Percentiles rank a stretch among this genome's conserved stretches.
phyloP scores from a whole-genome alignment of 495 filamentous ascomycete genomes.

The Lasiosphaeriaceae sp. region DNA sequence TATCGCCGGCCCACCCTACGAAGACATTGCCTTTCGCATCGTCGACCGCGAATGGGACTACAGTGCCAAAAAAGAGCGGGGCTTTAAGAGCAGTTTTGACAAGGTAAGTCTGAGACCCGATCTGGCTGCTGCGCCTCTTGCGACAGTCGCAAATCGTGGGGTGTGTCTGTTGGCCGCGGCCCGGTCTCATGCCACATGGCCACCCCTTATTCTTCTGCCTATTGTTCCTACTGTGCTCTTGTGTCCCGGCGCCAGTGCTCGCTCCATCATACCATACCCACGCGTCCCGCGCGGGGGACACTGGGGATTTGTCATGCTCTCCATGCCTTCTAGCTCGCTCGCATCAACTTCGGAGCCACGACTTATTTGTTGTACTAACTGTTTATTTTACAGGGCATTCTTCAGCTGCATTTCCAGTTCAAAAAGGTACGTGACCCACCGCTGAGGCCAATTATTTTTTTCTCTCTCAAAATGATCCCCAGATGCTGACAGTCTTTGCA shows the following conservation, averaged over 20 bases:
- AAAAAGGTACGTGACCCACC: conserved; percentile 58
- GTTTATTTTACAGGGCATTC: conserved; percentile 63
- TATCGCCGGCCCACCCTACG: conserved; percentile 91
- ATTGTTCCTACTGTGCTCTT: not conserved
- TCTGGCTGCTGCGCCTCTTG: conserved; percentile 5
- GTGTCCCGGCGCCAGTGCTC: not conserved
- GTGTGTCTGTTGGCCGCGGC: conserved; percentile 1
- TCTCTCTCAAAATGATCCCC: not conserved
- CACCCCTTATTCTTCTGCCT: conserved; percentile 7
- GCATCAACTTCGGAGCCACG: too few relatives aligned
- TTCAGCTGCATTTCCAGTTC: conserved; percentile 97
- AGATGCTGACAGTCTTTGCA: conserved; percentile 40
- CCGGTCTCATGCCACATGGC: conserved; percentile 2
- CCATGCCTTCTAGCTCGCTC: not conserved
- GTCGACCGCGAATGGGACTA: conserved; percentile 99
- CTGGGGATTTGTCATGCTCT: not conserved
- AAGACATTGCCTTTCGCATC: conserved; percentile 95
- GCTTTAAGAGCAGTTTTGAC: conserved; percentile 95
- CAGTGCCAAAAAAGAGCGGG: conserved; percentile 88
- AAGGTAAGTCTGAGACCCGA: conserved; percentile 58
- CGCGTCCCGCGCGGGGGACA: not conserved
- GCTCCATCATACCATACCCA: not conserved
- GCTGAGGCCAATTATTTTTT: not conserved
- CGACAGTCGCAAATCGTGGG: conserved; percentile 2
- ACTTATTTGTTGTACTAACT: not conserved